phyloP scores from a whole-genome alignment of 1,284 basidiomycete genomes.

The Puccinia coronata region DNA sequence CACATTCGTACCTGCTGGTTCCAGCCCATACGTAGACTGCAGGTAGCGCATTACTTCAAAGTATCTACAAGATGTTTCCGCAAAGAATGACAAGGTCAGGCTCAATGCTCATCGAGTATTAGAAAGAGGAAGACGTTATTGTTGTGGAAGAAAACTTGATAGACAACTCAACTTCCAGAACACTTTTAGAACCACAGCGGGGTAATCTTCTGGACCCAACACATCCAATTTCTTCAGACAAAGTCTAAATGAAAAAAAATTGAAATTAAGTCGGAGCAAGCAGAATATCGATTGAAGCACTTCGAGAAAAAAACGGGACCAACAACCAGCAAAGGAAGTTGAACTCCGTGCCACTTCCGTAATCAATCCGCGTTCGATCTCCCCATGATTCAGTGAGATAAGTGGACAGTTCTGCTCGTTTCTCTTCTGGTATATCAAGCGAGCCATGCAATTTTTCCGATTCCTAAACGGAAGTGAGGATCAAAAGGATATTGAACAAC shows the following conservation, averaged over 20 bases:
- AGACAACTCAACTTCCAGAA: conserved; percentile 75
- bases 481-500: conserved; percentile 27
- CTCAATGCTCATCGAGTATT: too few species aligned
- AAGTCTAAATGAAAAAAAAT: conserved; percentile 64
- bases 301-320: conserved; percentile 58
- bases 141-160: background rate
- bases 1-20: conserved; percentile 80
- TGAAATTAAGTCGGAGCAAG: background rate
- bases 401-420: conserved; percentile 69
- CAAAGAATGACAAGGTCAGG: background rate
- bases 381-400: conserved; percentile 92
- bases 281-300: background rate
- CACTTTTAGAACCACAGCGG: conserved; percentile 75
- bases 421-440: conserved; percentile 65
- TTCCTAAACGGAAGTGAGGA: conserved; percentile 50
- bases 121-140: conserved; percentile 8
- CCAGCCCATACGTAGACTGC: conserved; percentile 94
- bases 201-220: conserved; percentile 69
- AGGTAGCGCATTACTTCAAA: conserved; percentile 83
- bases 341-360: conserved; percentile 98
- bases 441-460: conserved; percentile 62
- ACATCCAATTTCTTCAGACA: conserved; percentile 77
- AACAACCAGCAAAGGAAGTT: conserved; percentile 97
- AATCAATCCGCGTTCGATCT: conserved; percentile 87
- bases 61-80: conserved; percentile 65